Conservation (phyloP, 768 basidiomycete genomes). For the Leccinum broughii region DNA sequence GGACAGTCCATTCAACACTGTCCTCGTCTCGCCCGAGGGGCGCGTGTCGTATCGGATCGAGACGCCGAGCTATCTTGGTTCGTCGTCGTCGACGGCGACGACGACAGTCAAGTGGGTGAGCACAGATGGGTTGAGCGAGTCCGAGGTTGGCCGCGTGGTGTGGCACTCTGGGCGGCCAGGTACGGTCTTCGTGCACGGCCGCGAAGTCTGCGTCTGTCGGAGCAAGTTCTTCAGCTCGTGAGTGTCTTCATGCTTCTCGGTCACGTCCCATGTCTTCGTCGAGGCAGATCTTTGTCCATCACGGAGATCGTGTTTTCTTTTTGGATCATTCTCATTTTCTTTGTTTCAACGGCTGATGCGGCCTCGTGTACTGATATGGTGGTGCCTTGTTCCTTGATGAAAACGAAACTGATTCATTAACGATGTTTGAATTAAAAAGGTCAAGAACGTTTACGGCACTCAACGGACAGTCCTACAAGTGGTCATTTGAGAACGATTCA, state of each 20-base stretch:
- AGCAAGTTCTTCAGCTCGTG: slow-evolving; percentile 34
- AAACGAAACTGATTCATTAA: neutral
- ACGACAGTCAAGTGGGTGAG: slow-evolving; percentile 29
- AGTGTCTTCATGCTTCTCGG: slow-evolving; percentile 15
- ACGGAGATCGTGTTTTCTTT: slow-evolving; percentile 2
- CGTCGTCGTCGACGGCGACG: slow-evolving; percentile 14
- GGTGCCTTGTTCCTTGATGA: neutral
- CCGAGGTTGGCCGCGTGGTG: slow-evolving; percentile 29
- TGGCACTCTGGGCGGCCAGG: slow-evolving; percentile 34
- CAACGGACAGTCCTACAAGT: slow-evolving; percentile 36
- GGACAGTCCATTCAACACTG: slow-evolving; percentile 35
- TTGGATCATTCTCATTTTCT: slow-evolving; percentile 8
- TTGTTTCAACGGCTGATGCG: neutral
- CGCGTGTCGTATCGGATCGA: slow-evolving; percentile 33
- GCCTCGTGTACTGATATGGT: neutral
- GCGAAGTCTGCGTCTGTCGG: slow-evolving; percentile 25
- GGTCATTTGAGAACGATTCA: slow-evolving; percentile 35
- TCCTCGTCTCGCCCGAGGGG: slow-evolving; percentile 31
- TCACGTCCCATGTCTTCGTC: neutral
- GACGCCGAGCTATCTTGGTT: slow-evolving; percentile 20
- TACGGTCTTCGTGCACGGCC: slow-evolving; percentile 29
- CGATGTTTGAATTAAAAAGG: slow-evolving; percentile 13
- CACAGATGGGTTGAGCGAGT: slow-evolving; percentile 24
- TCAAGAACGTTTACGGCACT: slow-evolving; percentile 36
- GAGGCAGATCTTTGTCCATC: neutral